Evolutionary conservation across 768 basidiomycete species (phyloP).

Genomic region (Boletellus ananiceps): DNA sequence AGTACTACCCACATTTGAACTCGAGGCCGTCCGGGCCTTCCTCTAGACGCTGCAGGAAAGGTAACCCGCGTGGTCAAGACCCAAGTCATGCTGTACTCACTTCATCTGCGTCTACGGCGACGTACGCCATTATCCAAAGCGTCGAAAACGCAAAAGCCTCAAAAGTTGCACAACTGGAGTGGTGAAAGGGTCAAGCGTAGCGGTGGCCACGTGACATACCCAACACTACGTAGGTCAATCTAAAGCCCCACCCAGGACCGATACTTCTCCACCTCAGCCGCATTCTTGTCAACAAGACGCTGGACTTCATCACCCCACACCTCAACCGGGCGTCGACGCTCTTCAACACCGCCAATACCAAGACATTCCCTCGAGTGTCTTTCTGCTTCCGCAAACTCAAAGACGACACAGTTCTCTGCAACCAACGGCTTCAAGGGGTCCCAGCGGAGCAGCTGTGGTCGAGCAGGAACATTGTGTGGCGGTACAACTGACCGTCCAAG

Average conservation of each 20-base stretch:
- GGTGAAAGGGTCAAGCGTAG: not conserved
- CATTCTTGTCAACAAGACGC: constrained; percentile 52
- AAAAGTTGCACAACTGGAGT: not conserved
- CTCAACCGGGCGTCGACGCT: constrained; percentile 38
- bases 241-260: constrained; percentile 46
- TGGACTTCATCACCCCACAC: constrained; percentile 70
- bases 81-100: constrained; percentile 34
- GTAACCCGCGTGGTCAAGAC: not conserved
- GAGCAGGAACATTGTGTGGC: constrained; percentile 67
- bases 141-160: not conserved
- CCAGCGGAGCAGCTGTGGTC: constrained; percentile 82
- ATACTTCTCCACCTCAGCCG: constrained; percentile 53
- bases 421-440: constrained; percentile 57
- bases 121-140: constrained; percentile 53
- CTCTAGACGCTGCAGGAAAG: constrained; percentile 44
- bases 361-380: constrained; percentile 52
- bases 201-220: constrained; percentile 3
- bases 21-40: constrained; percentile 67
- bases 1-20: constrained; percentile 55
- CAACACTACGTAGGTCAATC: not conserved
- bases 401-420: constrained; percentile 81
- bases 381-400: constrained; percentile 73
- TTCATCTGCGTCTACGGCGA: constrained; percentile 68
- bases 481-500: constrained; percentile 75
- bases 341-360: constrained; percentile 7